Conservation (phyloP, 306 rosid genomes). For the Prunus kanzakura region DNA sequence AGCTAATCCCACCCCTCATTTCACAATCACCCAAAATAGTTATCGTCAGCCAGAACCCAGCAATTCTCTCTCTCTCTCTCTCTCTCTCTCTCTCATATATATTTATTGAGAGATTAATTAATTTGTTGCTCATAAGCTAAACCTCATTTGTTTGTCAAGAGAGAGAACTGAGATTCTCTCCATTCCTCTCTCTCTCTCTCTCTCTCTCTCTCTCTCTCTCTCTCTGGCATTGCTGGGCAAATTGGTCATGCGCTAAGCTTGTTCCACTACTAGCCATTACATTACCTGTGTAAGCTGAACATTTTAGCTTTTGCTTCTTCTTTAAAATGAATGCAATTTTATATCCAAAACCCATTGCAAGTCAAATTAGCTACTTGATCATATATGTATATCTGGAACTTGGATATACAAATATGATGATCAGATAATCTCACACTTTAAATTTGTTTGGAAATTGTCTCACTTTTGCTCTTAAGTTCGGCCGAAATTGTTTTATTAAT, state of each 20-base stretch:
- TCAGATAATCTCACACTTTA: too few relatives aligned
- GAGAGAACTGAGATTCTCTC: constrained; percentile 28
- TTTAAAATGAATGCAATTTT: too few relatives aligned
- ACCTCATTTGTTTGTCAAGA: too few relatives aligned
- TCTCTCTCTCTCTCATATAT: constrained; percentile 22
- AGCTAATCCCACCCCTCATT: constrained; percentile 1
- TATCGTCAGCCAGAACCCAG: not conserved
- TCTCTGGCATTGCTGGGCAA: constrained; percentile 26
- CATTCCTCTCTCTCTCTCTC: constrained; percentile 12
- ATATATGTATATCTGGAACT: too few relatives aligned
- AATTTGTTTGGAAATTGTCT: not conserved
- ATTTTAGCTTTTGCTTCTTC: not conserved
- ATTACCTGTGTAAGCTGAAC: constrained; percentile 6
- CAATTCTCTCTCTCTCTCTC: not conserved
- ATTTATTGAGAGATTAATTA: too few relatives aligned
- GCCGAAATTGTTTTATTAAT: not conserved
- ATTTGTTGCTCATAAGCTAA: too few relatives aligned
- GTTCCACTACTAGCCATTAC: not conserved
- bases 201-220: constrained; percentile 17
- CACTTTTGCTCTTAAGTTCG: not conserved
- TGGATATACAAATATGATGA: too few relatives aligned
- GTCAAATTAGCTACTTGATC: too few relatives aligned
- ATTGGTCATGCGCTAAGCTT: constrained; percentile 16
- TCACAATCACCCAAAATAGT: constrained; percentile 7
- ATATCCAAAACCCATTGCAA: too few relatives aligned